These are phyloP conservation scores for Cryptosporidium meleagridis DNA, from an alignment of 169 alveolate genomes.

Conservation along the genomic window DNA sequence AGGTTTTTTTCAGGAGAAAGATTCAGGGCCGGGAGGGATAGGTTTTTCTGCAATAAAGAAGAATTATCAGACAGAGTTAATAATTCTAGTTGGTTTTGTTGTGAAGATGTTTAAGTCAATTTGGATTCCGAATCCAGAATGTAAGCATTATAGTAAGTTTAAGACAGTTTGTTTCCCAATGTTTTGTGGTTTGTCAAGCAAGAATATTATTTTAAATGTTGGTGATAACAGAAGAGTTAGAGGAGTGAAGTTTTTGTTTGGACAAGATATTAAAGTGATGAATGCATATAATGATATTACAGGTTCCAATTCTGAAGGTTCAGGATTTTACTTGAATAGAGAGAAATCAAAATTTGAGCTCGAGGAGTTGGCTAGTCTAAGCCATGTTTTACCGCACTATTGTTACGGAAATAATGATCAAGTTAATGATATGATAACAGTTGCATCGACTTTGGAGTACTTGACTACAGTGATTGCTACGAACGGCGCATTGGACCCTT, in stretches of 20 bases:
- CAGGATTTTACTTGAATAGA: background rate
- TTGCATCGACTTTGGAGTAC: slow-evolving; percentile 28
- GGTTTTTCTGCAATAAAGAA: background rate
- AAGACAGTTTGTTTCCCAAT: slow-evolving; percentile 38
- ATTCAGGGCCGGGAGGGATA: no score
- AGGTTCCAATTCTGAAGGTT: background rate
- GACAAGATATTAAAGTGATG: slow-evolving; percentile 9
- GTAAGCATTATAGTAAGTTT: slow-evolving; percentile 1
- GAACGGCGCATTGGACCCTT: background rate
- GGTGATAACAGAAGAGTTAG: background rate
- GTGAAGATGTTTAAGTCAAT: slow-evolving; percentile 14
- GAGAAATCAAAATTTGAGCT: background rate
- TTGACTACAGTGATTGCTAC: slow-evolving; percentile 7
- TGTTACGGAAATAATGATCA: background rate
- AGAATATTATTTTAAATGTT: slow-evolving; percentile 18
- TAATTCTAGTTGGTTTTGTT: background rate
- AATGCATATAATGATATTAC: background rate
- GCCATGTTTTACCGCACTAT: background rate
- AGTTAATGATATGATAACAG: slow-evolving; percentile 41
- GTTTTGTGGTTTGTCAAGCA: slow-evolving; percentile 67
- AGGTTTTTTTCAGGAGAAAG: background rate
- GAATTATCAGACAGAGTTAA: background rate
- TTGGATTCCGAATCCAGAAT: slow-evolving; percentile 50
- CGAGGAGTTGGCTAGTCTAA: background rate
- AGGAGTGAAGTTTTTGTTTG: slow-evolving; percentile 31